Evolutionary conservation across 805 yeast genomes (phyloP), one percentile per base, ranked within the genome.

Genomic region (Pichia cephalocereana): DNA sequence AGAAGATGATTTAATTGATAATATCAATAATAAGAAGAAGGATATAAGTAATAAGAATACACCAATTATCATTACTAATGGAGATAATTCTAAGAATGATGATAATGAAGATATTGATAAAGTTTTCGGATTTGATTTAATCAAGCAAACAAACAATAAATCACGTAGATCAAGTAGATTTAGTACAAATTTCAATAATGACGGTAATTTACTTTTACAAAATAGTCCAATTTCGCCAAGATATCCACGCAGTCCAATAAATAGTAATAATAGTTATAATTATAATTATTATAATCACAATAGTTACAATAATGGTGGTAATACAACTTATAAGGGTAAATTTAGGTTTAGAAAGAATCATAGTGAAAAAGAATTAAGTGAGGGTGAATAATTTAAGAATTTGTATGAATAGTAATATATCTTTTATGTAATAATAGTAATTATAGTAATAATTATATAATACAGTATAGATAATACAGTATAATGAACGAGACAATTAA

Each of bases 61-160:
- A 23, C 7, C 26, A 23, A 23, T 23, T 23, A 23, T 4, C 5
- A 23, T 23, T 3, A 23, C 3, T 23, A 8, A 14, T 10, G 12
- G 3, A 1, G 17, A 15, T 7, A 14, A 34, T 34, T 10, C 3
- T 2, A 34, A 10, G 10, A 34, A 44, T 30, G 38, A 54, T 38
- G 58, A 47, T 48, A 65, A 60, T 12, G 66, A 70, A 1, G 57
- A 54, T 5, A 58, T 64, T 17, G 77, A 72, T 27, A 74, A 72
- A 32, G 56, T 68, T 32, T 73, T 74, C 60, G 62, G 76, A 43
- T 73, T 73, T 52, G 79, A 74, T 48, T 57, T 73, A 15, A 58
- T 70, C 26, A 57, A 70, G 27, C 63, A 68, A 10, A 61, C 72
- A 0, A 68, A 65, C 51, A 66, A 68, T 46, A 56, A 56, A 28